These are phyloP conservation scores for Amphirosellinia nigrospora DNA, from an alignment of 495 filamentous ascomycete species.

Conservation along the genomic window DNA sequence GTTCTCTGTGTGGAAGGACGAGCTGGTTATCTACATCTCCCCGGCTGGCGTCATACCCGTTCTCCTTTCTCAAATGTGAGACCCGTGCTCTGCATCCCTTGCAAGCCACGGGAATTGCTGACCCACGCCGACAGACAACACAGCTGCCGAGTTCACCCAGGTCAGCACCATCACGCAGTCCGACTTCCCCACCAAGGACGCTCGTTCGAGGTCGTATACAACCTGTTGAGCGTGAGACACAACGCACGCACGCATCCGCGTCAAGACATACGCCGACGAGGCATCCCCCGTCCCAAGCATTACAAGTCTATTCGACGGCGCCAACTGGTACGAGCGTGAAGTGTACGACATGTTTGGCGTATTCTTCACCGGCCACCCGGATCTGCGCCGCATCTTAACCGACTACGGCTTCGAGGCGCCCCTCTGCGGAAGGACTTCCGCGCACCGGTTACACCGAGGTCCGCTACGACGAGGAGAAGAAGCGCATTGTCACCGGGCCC, in stretches of 20 bases:
- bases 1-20: conserved; percentile 99
- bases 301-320: conserved; percentile 85
- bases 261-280: conserved; percentile 99
- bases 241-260: conserved; percentile 91
- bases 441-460: conserved; percentile 99
- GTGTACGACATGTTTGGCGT: conserved; percentile 98
- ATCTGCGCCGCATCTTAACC: conserved; percentile 98
- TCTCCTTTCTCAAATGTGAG: conserved; percentile 89
- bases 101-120: not conserved
- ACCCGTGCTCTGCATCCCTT: not conserved
- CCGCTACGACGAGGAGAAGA: conserved; percentile 98
- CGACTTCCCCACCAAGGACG: conserved; percentile 91
- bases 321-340: conserved; percentile 99
- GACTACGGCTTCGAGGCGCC: conserved; percentile 99
- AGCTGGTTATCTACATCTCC: conserved; percentile 90
- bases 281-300: conserved; percentile 92
- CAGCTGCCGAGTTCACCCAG: conserved; percentile 94
- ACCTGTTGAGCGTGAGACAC: conserved; percentile 91
- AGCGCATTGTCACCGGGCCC: conserved; percentile 96
- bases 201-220: conserved; percentile 98
- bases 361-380: conserved; percentile 94
- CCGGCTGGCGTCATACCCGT: conserved; percentile 87
- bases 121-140: conserved; percentile 66
- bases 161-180: conserved; percentile 90
- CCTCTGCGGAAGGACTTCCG: conserved; percentile 96